A percentile compares a stretch with the other conserved stretches of the same genome.
Conservation (phyloP, 208 protist species). For the Herpetomonas muscarum region DNA sequence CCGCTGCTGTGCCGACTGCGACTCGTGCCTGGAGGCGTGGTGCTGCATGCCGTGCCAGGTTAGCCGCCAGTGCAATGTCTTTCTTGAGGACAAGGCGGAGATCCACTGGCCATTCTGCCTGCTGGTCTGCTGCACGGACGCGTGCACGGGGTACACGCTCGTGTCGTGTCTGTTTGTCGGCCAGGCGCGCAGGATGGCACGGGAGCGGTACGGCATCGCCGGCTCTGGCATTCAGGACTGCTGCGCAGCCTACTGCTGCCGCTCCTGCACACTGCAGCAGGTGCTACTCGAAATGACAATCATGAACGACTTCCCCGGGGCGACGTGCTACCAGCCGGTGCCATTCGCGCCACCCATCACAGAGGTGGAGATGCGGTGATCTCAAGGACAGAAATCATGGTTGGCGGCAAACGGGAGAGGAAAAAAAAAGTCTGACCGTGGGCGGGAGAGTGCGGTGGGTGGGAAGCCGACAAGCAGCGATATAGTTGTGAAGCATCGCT, state of each 20-base stretch:
- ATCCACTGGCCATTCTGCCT: slow-evolving; percentile 26
- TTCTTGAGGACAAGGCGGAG: slow-evolving; percentile 14
- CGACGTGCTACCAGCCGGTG: slow-evolving; percentile 27
- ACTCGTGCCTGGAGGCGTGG: slow-evolving; percentile 24
- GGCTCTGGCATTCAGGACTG: slow-evolving; percentile 15
- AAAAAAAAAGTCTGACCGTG: too few relatives aligned
- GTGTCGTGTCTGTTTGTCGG: slow-evolving; percentile 7
- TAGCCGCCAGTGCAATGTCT: slow-evolving; percentile 42
- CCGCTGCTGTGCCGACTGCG: slow-evolving; percentile 14
- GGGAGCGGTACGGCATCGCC: slow-evolving; percentile 18
- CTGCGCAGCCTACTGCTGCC: slow-evolving; percentile 28
- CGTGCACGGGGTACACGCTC: neutral
- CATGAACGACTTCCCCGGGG: slow-evolving; percentile 56
- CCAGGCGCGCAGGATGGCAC: slow-evolving; percentile 19
- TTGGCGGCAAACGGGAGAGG: neutral
- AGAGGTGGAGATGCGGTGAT: slow-evolving; percentile 23
- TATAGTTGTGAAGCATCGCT: too few relatives aligned
- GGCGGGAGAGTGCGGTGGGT: too few relatives aligned
- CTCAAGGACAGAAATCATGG: too few relatives aligned
- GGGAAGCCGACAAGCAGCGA: too few relatives aligned
- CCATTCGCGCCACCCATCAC: slow-evolving; percentile 8
- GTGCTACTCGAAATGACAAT: slow-evolving; percentile 57
- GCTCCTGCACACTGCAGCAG: slow-evolving; percentile 41
- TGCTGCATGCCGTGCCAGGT: slow-evolving; percentile 48
- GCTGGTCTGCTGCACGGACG: neutral